phyloP scores from a whole-genome alignment of 148 eudicot genomes.

The Vaccinium myrtillus region DNA sequence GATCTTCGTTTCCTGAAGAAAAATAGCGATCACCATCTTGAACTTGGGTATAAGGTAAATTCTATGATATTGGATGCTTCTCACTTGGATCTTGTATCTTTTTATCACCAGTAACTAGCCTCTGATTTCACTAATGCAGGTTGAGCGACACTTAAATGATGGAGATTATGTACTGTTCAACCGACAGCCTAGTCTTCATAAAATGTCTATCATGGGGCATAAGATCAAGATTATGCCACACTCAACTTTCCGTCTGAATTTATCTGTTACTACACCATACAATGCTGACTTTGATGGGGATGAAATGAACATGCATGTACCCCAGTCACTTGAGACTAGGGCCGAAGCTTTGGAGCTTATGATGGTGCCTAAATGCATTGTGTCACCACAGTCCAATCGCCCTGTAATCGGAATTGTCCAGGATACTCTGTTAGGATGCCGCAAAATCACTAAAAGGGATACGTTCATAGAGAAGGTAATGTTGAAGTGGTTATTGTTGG shows the following conservation, averaged over 20 bases:
- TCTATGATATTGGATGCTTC: background rate
- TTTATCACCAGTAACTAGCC: conserved; percentile 5
- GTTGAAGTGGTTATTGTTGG: background rate
- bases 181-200: conserved; percentile 96
- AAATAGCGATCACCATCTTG: conserved; percentile 95
- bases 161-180: conserved; percentile 97
- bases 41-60: conserved; percentile 85
- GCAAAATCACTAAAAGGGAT: conserved; percentile 93
- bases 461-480: conserved; percentile 91
- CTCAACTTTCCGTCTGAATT: conserved; percentile 85
- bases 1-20: conserved; percentile 96
- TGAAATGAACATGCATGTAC: conserved; percentile 99
- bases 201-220: conserved; percentile 99
- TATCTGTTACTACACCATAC: conserved; percentile 94
- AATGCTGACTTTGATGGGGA: conserved; percentile 99
- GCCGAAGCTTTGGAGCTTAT: conserved; percentile 94
- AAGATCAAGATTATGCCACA: conserved; percentile 97
- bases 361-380: conserved; percentile 99
- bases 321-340: conserved; percentile 98
- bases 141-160: conserved; percentile 91
- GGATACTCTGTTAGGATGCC: conserved; percentile 93
- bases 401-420: conserved; percentile 99
- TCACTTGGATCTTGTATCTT: background rate
- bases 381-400: conserved; percentile 88
- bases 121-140: conserved; percentile 43